Evolutionary conservation across 495 filamentous ascomycete species (phyloP), one percentile per base, ranked within the genome.

Genomic region (Bacidia rubella): DNA sequence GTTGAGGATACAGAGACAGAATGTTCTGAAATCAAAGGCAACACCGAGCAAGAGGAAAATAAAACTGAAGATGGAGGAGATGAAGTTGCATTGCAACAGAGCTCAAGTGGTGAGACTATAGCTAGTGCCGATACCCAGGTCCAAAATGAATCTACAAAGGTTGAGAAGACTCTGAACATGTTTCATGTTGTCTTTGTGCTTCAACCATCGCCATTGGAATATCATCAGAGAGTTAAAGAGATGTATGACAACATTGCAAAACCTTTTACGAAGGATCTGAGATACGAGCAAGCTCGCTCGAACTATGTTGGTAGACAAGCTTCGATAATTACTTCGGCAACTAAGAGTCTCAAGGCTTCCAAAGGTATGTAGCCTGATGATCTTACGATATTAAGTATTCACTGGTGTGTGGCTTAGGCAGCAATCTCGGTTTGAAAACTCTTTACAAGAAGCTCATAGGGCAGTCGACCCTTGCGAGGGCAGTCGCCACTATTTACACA

Each of bases 161-260:
- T 15, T 5, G 29, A 35, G 15, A 35, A 35, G 15, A 67, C 72
- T 41, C 90, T 98, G 85, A 88, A 80, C 21, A 95, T 96, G 89
- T 98, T 98, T 65, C 89, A 97, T 68, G 78, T 96, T 29, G 87
- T 95, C 12, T 97, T 96, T 67, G 85, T 95, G 29, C 68, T 95
- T 46, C 82, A 86, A 60, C 83, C 86, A 2, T 84, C 85, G 35
- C 74, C 82, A 46, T 67, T 86, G 40, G 86, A 93, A 64, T 82
- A 82, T 58, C 82, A 83, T 44, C 70, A 81, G 47, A 73, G 87
- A 20, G 74, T 88, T 44, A 75, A 80, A 51, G 81, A 90, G 47
- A 82, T 96, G 62, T 94, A 90, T 62, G 75, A 87, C 49, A 81
- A 95, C 62, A 81, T 95, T 21, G 83, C 86, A 57, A 90, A 85